Evolutionary conservation across 2,329 filamentous ascomycete species (phyloP).

Genomic region (Diatrype stigma): DNA sequence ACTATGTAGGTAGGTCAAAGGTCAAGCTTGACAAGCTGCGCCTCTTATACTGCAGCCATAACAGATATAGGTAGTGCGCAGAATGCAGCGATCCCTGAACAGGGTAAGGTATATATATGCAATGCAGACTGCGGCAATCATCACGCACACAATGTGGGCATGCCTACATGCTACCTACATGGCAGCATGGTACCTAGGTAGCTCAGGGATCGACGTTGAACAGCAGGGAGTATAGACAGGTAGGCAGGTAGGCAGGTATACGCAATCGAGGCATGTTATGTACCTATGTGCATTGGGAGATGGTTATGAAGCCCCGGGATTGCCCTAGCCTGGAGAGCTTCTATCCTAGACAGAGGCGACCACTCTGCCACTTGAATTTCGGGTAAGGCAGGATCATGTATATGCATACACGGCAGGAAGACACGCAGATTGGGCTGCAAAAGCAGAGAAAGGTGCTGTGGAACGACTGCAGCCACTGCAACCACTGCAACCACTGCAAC

Average conservation of each 20-base stretch:
- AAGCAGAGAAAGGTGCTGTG: slow-evolving; percentile 25
- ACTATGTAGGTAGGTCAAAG: neutral
- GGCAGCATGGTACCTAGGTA: neutral
- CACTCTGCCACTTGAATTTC: neutral
- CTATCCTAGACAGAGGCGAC: neutral
- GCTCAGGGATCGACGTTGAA: neutral
- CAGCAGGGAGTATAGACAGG: neutral
- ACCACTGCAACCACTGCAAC: slow-evolving; percentile 7
- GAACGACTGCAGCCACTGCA: slow-evolving; percentile 13
- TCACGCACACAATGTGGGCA: neutral
- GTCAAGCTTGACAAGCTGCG: neutral
- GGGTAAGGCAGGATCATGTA: slow-evolving; percentile 1
- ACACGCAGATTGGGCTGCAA: slow-evolving; percentile 26
- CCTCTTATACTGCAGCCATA: too few species aligned
- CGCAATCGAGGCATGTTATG: too few species aligned
- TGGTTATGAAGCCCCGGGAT: neutral
- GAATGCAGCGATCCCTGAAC: neutral
- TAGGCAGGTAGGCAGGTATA: neutral
- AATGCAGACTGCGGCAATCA: neutral
- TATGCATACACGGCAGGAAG: slow-evolving; percentile 15
- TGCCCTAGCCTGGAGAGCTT: neutral
- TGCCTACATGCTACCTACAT: neutral
- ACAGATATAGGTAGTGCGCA: neutral
- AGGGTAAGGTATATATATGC: neutral
- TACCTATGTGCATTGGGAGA: too few species aligned